Conservation (phyloP, 2,329 filamentous ascomycete species). For the Aquanectria penicillioides region DNA sequence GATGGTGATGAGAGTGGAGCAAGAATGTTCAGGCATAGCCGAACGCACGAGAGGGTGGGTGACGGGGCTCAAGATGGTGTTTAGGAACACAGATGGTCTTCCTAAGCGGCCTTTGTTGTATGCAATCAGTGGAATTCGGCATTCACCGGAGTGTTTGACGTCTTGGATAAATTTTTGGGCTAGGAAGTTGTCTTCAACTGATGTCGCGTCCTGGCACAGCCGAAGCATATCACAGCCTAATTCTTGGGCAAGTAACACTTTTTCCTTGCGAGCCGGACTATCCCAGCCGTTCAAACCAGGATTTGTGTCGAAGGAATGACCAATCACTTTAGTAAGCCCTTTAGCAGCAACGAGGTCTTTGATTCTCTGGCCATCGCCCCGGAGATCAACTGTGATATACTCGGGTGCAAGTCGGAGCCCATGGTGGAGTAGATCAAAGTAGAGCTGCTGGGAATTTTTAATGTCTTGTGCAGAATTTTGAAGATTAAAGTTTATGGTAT, state of each 20-base stretch:
- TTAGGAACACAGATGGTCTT: slow-evolving; percentile 15
- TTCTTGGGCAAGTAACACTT: slow-evolving; percentile 5
- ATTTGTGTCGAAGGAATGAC: slow-evolving; percentile 12
- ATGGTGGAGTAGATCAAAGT: slow-evolving; percentile 18
- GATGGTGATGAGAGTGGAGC: slow-evolving; percentile 12
- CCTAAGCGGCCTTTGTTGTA: slow-evolving; percentile 17
- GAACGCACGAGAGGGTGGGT: slow-evolving; percentile 13
- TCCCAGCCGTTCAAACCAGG: slow-evolving; percentile 1
- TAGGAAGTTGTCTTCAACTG: slow-evolving; percentile 16
- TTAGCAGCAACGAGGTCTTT: slow-evolving; percentile 6
- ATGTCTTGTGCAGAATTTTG: background rate
- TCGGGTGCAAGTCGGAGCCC: slow-evolving; percentile 22
- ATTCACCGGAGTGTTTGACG: background rate
- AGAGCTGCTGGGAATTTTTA: background rate
- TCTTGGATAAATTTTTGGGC: slow-evolving; percentile 17
- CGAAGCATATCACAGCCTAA: slow-evolving; percentile 19
- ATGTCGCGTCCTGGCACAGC: slow-evolving; percentile 18
- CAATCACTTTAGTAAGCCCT: slow-evolving; percentile 17
- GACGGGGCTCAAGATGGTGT: slow-evolving; percentile 17
- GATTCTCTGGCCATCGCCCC: slow-evolving; percentile 8
- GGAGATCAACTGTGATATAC: slow-evolving; percentile 20
- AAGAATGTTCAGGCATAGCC: background rate
- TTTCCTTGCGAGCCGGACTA: background rate
- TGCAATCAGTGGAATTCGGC: slow-evolving; percentile 16
- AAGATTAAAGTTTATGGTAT: background rate